These are phyloP conservation scores for Diaporthe amygdali DNA, from an alignment of 2,329 filamentous ascomycete species.

Conservation along the genomic window DNA sequence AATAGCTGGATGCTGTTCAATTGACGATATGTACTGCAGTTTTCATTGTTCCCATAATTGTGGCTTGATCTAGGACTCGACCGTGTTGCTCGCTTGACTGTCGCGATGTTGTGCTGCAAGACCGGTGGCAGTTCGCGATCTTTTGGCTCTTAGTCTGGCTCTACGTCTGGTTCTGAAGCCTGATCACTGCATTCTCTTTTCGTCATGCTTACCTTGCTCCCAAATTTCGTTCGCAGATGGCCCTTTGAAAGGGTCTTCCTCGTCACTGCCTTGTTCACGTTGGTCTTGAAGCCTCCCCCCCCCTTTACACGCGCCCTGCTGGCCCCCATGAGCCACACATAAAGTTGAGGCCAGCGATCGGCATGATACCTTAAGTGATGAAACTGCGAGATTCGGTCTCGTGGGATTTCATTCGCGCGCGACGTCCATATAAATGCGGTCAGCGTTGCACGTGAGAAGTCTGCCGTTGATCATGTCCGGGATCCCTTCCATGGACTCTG, in stretches of 20 bases:
- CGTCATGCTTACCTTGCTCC: conserved; percentile 72
- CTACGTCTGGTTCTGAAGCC: too few species aligned
- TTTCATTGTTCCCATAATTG: background rate
- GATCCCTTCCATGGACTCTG: too few species aligned
- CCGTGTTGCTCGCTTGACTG: conserved; percentile 82
- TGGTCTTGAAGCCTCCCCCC: conserved; percentile 63
- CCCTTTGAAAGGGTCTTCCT: conserved; percentile 83
- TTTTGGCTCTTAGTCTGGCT: too few species aligned
- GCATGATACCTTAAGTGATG: conserved; percentile 74
- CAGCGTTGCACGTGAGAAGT: too few species aligned
- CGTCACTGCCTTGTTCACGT: conserved; percentile 61
- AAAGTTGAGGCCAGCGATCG: conserved; percentile 89
- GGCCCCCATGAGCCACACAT: conserved; percentile 81
- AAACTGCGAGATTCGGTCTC: conserved; percentile 71
- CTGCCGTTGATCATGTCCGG: too few species aligned
- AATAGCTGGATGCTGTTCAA: too few species aligned
- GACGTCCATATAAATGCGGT: conserved; percentile 88
- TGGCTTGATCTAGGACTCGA: conserved; percentile 68
- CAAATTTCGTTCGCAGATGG: conserved; percentile 78
- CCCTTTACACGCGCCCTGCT: conserved; percentile 85
- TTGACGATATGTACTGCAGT: too few species aligned
- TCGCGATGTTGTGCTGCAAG: conserved; percentile 82
- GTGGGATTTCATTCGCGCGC: conserved; percentile 96
- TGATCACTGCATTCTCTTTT: too few species aligned
- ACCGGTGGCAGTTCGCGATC: too few species aligned